Conservation (phyloP, 2,329 filamentous ascomycete species). For the Colletotrichum zoysiae region DNA sequence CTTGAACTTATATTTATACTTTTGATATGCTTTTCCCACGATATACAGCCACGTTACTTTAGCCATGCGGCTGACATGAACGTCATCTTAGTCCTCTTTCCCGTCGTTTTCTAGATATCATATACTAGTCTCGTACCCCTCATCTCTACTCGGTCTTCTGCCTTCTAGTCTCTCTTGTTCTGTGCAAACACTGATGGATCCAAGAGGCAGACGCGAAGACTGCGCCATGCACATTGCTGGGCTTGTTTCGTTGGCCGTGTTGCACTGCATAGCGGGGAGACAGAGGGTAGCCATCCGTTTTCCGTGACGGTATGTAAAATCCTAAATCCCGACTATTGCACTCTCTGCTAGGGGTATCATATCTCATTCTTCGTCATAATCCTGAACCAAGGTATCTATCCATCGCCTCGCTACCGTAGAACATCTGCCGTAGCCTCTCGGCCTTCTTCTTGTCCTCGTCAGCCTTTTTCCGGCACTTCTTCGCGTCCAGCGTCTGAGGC, state of each 20-base stretch:
- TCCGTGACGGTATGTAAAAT: background rate
- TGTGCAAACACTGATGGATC: no score
- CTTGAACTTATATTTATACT: background rate
- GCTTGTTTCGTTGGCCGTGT: no score
- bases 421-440: slow-evolving; percentile 75
- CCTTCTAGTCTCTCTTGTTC: no score
- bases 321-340: background rate
- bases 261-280: no score
- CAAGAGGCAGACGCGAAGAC: no score
- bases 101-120: no score
- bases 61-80: background rate
- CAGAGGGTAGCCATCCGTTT: no score
- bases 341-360: slow-evolving; percentile 20
- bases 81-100: no score
- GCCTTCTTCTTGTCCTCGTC: slow-evolving; percentile 72
- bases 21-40: background rate
- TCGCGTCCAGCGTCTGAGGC: slow-evolving; percentile 73
- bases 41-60: background rate
- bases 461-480: slow-evolving; percentile 73
- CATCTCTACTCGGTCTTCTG: no score
- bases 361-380: slow-evolving; percentile 23
- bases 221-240: no score
- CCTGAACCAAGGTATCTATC: slow-evolving; percentile 75
- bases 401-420: slow-evolving; percentile 82
- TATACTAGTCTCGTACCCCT: no score